These are phyloP conservation scores for Fagopyrum tataricum DNA, from an alignment of 148 eudicot genomes.

Conservation along the genomic window DNA sequence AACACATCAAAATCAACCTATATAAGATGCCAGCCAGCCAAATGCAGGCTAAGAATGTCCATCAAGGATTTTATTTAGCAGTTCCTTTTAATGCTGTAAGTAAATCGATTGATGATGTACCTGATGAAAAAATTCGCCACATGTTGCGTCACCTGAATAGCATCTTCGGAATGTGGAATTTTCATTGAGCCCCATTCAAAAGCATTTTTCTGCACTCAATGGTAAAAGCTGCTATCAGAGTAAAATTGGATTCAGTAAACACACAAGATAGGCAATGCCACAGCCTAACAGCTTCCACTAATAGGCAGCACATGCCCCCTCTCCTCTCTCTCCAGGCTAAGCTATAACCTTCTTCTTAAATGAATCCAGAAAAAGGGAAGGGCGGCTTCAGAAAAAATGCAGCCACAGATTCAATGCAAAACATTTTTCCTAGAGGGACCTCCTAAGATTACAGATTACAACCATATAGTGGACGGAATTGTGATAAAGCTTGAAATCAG, in stretches of 20 bases:
- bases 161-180: conserved; percentile 99
- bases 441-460: neutral
- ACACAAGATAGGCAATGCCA: no score
- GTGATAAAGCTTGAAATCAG: no score
- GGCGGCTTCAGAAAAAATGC: no score
- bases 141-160: conserved; percentile 85
- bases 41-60: neutral
- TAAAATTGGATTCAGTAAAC: no score
- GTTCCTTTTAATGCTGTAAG: neutral
- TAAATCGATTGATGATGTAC: neutral
- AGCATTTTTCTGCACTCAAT: conserved; percentile 76
- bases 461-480: neutral
- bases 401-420: neutral
- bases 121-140: conserved; percentile 82
- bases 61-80: conserved; percentile 4
- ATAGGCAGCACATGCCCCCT: no score
- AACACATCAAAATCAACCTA: neutral
- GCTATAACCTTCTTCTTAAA: no score
- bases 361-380: neutral
- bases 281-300: no score
- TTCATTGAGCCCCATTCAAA: conserved; percentile 80
- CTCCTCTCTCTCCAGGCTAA: no score
- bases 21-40: neutral
- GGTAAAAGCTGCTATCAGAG: neutral
- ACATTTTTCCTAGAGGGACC: neutral